Base-by-base conservation (phyloP, 805 yeast species). In the Yueomyces sinensis region DNA sequence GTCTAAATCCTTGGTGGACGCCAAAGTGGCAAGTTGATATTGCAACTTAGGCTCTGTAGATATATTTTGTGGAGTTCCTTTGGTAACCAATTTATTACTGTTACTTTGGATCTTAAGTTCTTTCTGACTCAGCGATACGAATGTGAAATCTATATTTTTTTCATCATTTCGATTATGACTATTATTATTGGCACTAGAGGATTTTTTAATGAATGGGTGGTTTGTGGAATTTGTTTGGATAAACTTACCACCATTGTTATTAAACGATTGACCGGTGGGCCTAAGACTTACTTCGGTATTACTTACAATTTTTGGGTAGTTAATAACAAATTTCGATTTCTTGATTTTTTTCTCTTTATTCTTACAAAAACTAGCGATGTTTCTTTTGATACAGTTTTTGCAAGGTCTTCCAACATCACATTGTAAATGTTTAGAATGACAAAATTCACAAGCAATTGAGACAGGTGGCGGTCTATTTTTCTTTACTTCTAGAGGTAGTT, bases 381-480 rank as follows among this genome's bases (percentile, higher is more conserved):
- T 71, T 37, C 87, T 55, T 49, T 78, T 79, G 16, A 64, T 45
- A 55, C 91, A 80, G 49, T 80, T 80, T 42, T 66, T 66, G 46
- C 89, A 80, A 0, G 91, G 89, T 37, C 91, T 58, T 19, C 66
- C 63, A 11, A 38, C 39, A 40, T 79, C 81, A 52, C 89, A 80
- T 44, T 79, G 87, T 13, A 80, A 61, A 46, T 79, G 91, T 42
- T 80, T 80, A 18, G 65, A 56, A 48, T 79, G 84, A 52, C 89
- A 80, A 49, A 77, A 76, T 15, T 65, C 65, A 47, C 91, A 80
- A 2, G 89, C 91, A 31, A 78, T 65, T 7, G 71, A 58, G 2
- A 79, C 74, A 4, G 86, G 83, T 42, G 65, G 72, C n/a, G n/a
- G n/a, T 31, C 89, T 55, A 27, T 55, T 59, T 29, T 58, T 59